Base-by-base conservation (phyloP, 2,329 filamentous ascomycete genomes). In the Emmonsiellopsis sp. region DNA sequence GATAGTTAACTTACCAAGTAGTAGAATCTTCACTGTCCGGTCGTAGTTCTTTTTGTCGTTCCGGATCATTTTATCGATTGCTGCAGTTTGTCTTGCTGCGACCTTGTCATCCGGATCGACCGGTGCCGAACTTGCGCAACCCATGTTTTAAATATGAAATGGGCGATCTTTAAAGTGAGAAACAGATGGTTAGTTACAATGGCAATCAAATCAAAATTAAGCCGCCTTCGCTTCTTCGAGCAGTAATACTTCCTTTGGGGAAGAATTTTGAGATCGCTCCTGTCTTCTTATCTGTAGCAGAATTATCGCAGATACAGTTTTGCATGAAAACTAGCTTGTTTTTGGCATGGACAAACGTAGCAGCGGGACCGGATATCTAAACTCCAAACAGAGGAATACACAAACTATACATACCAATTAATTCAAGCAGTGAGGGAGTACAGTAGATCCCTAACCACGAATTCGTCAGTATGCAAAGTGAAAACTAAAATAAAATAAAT, bases 11-110 rank as follows among this genome's bases (percentile, higher is more conserved):
- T 60, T 79, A 96, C 92, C 92, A 59, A 98, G 79, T 61, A 98
- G 78, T 61, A 98, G 76, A 59, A 98, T 84, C 78, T 97, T 98
- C 65, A 97, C 88, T 67, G 95, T 91, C 66, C 86, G 86, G 53
- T 86, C 76, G 78, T 93, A 79, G 61, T 80, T 80, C 80, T 93
- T 95, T 75, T 92, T 89, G 75, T 97, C 93, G 62, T 84, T 81
- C 57, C 88, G 86, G 63, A 98, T 82, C 63, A 82, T 75, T 72
- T 86, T 88, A 68, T 98, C 93, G 62, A 98, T 90, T 69, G 93
- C 88, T 62, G 70, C 70, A 66, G 71, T 76, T 33, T 68, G 67
- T 56, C 69, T 68, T 17, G 64, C 42, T 13, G 71, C 71, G 27
- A 73, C 68, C 62, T 68, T 73, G 51, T 74, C 72, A 53, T 61